Conservation (phyloP, 306 rosid genomes). For the Prunus persica region DNA sequence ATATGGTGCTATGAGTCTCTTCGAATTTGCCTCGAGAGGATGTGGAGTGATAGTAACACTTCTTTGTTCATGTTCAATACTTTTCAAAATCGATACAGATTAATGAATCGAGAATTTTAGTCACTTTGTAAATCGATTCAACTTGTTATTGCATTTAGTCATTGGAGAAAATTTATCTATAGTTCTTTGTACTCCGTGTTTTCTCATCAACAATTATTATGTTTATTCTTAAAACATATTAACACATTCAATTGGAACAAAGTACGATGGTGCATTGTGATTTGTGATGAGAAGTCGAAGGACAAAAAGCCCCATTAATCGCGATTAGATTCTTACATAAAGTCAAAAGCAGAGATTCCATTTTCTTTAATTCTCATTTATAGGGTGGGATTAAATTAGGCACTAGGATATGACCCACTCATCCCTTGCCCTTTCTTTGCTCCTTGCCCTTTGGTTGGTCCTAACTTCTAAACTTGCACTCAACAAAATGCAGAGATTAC, state of each 20-base stretch:
- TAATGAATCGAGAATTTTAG: too few relatives aligned
- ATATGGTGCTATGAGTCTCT: too few relatives aligned
- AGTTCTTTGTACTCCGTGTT: too few relatives aligned
- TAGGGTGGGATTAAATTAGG: neutral
- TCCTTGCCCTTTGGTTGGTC: too few relatives aligned
- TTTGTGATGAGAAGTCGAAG: neutral
- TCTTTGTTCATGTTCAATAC: too few relatives aligned
- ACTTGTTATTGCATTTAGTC: too few relatives aligned
- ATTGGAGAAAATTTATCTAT: too few relatives aligned
- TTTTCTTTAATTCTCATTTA: neutral
- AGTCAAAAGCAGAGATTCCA: conserved; percentile 37
- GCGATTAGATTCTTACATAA: conserved; percentile 9
- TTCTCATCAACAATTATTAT: too few relatives aligned
- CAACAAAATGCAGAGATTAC: neutral
- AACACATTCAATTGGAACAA: neutral
- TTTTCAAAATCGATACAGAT: too few relatives aligned
- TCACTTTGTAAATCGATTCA: too few relatives aligned
- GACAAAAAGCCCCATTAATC: conserved; percentile 13
- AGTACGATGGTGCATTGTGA: neutral
- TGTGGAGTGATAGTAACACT: too few relatives aligned
- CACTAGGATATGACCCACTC: neutral
- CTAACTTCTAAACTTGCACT: neutral
- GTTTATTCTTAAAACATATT: neutral
- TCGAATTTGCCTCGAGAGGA: too few relatives aligned
- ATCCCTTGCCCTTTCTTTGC: neutral